Percentiles rank a stretch among this genome's conserved stretches.
Conservation (phyloP, 768 basidiomycete species). For the Lyophyllum shimeji region DNA sequence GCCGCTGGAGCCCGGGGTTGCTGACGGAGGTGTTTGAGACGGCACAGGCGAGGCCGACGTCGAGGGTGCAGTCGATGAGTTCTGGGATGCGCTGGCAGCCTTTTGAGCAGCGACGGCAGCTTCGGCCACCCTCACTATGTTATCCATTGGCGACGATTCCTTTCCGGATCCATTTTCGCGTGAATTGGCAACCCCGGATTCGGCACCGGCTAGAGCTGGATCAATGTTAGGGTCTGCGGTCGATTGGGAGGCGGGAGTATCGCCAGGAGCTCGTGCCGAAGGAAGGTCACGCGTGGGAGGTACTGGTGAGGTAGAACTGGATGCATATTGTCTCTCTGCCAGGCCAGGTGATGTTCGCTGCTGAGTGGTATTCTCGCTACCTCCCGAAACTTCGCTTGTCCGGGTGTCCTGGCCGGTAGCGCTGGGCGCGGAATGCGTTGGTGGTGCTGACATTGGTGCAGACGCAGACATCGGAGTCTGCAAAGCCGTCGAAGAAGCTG, state of each 20-base stretch:
- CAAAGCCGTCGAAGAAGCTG: background rate
- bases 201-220: conserved; percentile 13
- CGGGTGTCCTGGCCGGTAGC: background rate
- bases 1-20: conserved; percentile 5
- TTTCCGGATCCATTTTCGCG: conserved; percentile 2
- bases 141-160: conserved; percentile 28
- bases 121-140: conserved; percentile 36
- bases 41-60: conserved; percentile 8
- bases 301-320: conserved; percentile 2
- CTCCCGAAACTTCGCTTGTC: background rate
- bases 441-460: too few species aligned
- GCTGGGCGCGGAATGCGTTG: too few species aligned
- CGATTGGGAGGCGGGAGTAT: background rate
- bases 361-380: background rate
- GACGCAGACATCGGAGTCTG: too few species aligned
- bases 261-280: background rate
- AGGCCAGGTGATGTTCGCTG: background rate
- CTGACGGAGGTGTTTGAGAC: conserved; percentile 4
- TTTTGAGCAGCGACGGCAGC: conserved; percentile 35
- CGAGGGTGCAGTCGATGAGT: background rate
- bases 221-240: conserved; percentile 15
- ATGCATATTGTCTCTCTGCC: background rate
- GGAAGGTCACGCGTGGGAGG: background rate
- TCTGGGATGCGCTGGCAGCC: conserved; percentile 16
- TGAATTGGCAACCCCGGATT: conserved; percentile 1